Percentiles rank a stretch among this genome's conserved stretches.
phyloP scores from a whole-genome alignment of 2,329 filamentous ascomycete genomes.

The Aspergillus tubingensis region DNA sequence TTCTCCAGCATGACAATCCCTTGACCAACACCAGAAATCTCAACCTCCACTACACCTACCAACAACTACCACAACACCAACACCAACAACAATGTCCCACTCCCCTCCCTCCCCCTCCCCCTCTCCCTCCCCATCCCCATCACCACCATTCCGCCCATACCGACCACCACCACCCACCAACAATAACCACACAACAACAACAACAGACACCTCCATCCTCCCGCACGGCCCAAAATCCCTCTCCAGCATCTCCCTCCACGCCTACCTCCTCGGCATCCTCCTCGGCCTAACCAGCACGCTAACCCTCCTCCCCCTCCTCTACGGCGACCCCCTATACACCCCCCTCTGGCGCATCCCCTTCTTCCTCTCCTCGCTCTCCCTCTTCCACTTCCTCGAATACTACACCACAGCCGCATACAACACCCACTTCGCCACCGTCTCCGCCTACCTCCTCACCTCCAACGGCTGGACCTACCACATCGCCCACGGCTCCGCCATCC shows the following conservation, averaged over 20 bases:
- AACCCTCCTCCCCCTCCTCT: constrained; percentile 27
- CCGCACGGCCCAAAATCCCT: constrained; percentile 46
- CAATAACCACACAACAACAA: constrained; percentile 7
- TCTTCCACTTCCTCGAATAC: constrained; percentile 97
- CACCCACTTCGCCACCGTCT: constrained; percentile 68
- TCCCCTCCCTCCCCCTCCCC: constrained; percentile 2
- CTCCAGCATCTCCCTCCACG: constrained; percentile 47
- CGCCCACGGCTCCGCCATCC: constrained; percentile 73
- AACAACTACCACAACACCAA: background rate
- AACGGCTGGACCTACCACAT: constrained; percentile 85
- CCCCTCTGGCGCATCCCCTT: constrained; percentile 61
- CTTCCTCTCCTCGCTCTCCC: constrained; percentile 60
- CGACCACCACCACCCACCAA: constrained; percentile 9
- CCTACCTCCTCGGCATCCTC: constrained; percentile 47
- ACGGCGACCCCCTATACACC: background rate
- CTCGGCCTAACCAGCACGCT: constrained; percentile 39
- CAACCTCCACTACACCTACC: constrained; percentile 5
- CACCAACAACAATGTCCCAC: background rate
- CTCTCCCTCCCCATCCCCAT: background rate
- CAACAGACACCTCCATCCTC: constrained; percentile 34
- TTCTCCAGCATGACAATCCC: background rate
- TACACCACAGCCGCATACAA: constrained; percentile 86
- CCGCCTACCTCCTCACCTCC: constrained; percentile 77
- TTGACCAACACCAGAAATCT: background rate
- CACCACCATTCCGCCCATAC: constrained; percentile 20